Base-by-base conservation (phyloP, 345 rosid species). In the Arabis hirsuta region DNA sequence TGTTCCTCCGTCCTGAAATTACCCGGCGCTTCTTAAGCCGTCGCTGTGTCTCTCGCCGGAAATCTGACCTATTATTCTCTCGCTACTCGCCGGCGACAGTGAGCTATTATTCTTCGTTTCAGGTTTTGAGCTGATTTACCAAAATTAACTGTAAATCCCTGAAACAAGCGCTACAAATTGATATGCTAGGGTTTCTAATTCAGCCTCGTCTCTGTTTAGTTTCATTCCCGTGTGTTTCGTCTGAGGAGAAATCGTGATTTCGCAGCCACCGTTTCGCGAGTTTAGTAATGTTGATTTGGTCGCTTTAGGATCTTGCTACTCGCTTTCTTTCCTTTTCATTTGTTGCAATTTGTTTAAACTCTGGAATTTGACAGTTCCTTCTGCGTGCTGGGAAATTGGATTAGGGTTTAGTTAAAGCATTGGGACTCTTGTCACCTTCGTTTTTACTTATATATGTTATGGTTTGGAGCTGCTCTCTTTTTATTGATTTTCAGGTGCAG, bases 161-260 rank as follows among this genome's bases (percentile, higher is more conserved):
- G 55, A 73, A 56, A 38, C 44, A 57, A 29, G 27, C 51, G 39
- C 54, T 50, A n/a, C 32, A 4, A 9, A 36, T 32, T 45, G 22
- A 13, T 10, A 57, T 54, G 14, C 20, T 75, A 68, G 60, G 69
- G 65, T 44, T 38, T 62, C 34, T 61, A 24, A 29, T 54, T 54
- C 43, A 62, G 44, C 24, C 12, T 31, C 9, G 51, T 26, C 32
- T 46, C 31, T 27, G 59, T 16, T 46, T 36, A 3, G 45, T 45
- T 36, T 51, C 22, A 54, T 48, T 73, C 4, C 8, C 44, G 31
- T 42, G 42, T 27, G 51, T 26, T 41, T 12, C 14, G 1, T 19
- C 20, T 24, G 10, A 32, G 63, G 13, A 12, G 56, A 53, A 44
- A 34, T 61, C 57, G 52, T 9, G 16, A 53, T 72, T 71, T 60